Percentiles rank a stretch among this genome's conserved stretches.
phyloP scores from a whole-genome alignment of 2,329 filamentous ascomycete species.

The Raffaelea ambrosiae region DNA sequence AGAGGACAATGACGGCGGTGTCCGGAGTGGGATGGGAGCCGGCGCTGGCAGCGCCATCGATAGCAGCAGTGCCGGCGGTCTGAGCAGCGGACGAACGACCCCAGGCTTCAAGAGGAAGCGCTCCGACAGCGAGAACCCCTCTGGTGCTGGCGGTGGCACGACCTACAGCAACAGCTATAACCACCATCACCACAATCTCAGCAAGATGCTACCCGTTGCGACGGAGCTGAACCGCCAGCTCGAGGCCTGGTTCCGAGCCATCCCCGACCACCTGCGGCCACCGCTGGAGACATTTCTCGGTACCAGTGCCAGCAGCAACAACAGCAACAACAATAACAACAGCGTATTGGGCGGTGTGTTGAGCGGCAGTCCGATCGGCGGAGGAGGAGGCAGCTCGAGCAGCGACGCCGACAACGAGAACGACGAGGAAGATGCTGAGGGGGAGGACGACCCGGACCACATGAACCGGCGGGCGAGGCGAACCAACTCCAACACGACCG shows the following conservation, averaged over 20 bases:
- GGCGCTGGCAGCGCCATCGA: constrained; percentile 2
- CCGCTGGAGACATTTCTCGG: constrained; percentile 44
- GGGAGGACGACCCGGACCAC: background rate
- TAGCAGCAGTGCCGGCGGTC: background rate
- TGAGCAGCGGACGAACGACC: constrained; percentile 8
- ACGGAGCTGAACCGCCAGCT: constrained; percentile 28
- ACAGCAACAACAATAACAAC: constrained; percentile 25
- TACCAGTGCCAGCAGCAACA: constrained; percentile 23
- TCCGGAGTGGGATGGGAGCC: constrained; percentile 13
- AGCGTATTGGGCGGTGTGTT: background rate
- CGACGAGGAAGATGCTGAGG: background rate
- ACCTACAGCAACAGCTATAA: too few species aligned
- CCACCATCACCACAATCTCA: constrained; percentile 8
- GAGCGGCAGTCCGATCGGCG: constrained; percentile 28
- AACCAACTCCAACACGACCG: background rate
- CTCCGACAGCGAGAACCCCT: background rate
- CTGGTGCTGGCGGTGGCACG: background rate
- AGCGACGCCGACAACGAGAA: constrained; percentile 29
- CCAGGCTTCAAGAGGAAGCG: constrained; percentile 4
- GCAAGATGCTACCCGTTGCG: constrained; percentile 22
- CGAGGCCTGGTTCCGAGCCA: constrained; percentile 28
- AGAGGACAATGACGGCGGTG: constrained; percentile 14
- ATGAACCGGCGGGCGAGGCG: background rate
- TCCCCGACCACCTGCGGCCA: constrained; percentile 37
- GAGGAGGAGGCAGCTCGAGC: too few species aligned